Percentiles rank a stretch among this genome's conserved stretches.
These are phyloP conservation scores for Dendrobium nobile DNA, from an alignment of 106 monocot genomes.

Conservation along the genomic window DNA sequence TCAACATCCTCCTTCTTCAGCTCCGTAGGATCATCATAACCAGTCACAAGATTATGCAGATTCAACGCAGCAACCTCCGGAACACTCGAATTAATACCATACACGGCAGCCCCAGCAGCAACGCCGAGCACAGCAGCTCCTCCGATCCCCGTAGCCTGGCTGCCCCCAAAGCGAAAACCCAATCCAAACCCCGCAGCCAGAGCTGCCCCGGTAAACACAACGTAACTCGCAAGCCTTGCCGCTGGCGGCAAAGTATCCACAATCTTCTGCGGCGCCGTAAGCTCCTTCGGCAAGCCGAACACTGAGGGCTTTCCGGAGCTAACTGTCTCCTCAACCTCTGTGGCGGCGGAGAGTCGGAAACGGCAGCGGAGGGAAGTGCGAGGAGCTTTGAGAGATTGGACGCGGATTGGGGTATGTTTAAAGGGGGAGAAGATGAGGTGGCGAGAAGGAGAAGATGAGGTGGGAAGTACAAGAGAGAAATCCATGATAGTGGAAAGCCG, in stretches of 20 bases:
- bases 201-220: constrained; percentile 50
- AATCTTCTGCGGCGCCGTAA: constrained; percentile 42
- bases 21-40: constrained; percentile 55
- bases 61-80: constrained; percentile 76
- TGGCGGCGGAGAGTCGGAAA: background rate
- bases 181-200: constrained; percentile 61
- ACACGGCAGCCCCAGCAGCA: constrained; percentile 45
- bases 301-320: constrained; percentile 2
- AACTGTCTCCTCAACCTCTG: background rate
- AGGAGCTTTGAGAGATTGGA: background rate
- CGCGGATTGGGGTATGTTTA: background rate
- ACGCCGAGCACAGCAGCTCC: constrained; percentile 62
- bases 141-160: constrained; percentile 29
- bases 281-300: constrained; percentile 50
- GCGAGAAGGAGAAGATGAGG: background rate
- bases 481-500: background rate
- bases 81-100: constrained; percentile 45
- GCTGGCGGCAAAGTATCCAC: constrained; percentile 51
- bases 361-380: background rate
- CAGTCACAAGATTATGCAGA: constrained; percentile 69
- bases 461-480: background rate
- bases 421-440: background rate
- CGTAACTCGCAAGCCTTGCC: constrained; percentile 50
- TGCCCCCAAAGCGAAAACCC: constrained; percentile 45
- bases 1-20: constrained; percentile 64